phyloP scores from a whole-genome alignment of 495 filamentous ascomycete genomes.

The Hypomontagnella monticulosa region DNA sequence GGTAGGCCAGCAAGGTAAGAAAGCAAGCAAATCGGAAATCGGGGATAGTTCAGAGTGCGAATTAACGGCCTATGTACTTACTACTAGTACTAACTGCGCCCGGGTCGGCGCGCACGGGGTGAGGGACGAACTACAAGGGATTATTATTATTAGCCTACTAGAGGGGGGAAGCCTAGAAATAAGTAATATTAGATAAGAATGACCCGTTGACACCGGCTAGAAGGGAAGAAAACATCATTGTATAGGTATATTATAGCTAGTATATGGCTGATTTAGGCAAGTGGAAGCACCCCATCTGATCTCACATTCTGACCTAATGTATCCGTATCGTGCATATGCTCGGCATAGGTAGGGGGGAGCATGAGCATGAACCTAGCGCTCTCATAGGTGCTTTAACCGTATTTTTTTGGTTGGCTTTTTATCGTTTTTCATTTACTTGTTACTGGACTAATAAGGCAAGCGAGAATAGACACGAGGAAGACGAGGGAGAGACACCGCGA shows the following conservation, averaged over 20 bases:
- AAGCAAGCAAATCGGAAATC: slow-evolving; percentile 15
- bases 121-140: slow-evolving; percentile 25
- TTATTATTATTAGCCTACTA: slow-evolving; percentile 9
- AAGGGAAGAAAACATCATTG: slow-evolving; percentile 3
- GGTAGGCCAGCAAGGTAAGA: neutral
- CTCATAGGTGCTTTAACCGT: neutral
- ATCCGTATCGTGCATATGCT: slow-evolving; percentile 45
- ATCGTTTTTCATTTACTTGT: slow-evolving; percentile 17
- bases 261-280: slow-evolving; percentile 34
- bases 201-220: slow-evolving; percentile 12
- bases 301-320: slow-evolving; percentile 39
- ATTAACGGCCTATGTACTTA: neutral
- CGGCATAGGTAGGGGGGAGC: slow-evolving; percentile 36
- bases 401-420: slow-evolving; percentile 31
- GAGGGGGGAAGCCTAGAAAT: neutral
- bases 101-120: slow-evolving; percentile 34
- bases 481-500: neutral
- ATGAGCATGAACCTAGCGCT: no score
- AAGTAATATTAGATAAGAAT: slow-evolving; percentile 26
- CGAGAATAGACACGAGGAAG: neutral
- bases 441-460: slow-evolving; percentile 17
- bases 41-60: slow-evolving; percentile 31
- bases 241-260: neutral
- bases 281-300: slow-evolving; percentile 41
- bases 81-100: slow-evolving; percentile 28